Evolutionary conservation across 495 filamentous ascomycete species (phyloP).

Genomic region (Xylaria scruposa): DNA sequence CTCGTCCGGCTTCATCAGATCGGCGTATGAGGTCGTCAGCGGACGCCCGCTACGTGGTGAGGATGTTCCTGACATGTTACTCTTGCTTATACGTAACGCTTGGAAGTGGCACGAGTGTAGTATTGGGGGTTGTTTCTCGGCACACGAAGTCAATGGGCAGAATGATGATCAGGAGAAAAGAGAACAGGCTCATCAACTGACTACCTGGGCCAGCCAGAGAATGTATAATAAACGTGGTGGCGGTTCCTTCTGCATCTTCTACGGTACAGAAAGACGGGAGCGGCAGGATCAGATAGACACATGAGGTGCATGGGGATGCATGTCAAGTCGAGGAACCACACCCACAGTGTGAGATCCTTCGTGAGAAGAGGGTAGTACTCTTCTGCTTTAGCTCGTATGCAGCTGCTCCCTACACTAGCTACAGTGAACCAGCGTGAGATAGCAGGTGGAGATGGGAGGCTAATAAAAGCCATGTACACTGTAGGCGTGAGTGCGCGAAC

Average conservation of each 20-base stretch:
- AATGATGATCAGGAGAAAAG: not conserved
- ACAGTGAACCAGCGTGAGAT: slow-evolving; percentile 22
- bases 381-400: slow-evolving; percentile 21
- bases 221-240: slow-evolving; percentile 27
- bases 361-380: slow-evolving; percentile 10
- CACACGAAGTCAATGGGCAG: not conserved
- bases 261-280: slow-evolving; percentile 15
- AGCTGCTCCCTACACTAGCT: slow-evolving; percentile 18
- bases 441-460: slow-evolving; percentile 19
- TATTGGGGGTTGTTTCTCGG: not conserved
- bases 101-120: not conserved
- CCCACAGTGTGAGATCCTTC: slow-evolving; percentile 30
- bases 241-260: slow-evolving; percentile 17
- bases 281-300: slow-evolving; percentile 16
- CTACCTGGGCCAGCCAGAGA: slow-evolving; percentile 19
- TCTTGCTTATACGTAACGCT: not conserved
- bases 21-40: slow-evolving; percentile 44
- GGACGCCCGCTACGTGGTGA: slow-evolving; percentile 44
- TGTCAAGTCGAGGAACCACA: slow-evolving; percentile 14
- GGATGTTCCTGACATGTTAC: slow-evolving; percentile 39
- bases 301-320: slow-evolving; percentile 20
- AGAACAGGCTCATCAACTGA: not conserved
- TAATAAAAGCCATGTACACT: slow-evolving; percentile 23
- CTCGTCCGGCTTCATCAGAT: slow-evolving; percentile 44
- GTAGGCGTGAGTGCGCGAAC: slow-evolving; percentile 6